phyloP scores from a whole-genome alignment of 2,329 filamentous ascomycete species.

The Rhynchosporium secalis region DNA sequence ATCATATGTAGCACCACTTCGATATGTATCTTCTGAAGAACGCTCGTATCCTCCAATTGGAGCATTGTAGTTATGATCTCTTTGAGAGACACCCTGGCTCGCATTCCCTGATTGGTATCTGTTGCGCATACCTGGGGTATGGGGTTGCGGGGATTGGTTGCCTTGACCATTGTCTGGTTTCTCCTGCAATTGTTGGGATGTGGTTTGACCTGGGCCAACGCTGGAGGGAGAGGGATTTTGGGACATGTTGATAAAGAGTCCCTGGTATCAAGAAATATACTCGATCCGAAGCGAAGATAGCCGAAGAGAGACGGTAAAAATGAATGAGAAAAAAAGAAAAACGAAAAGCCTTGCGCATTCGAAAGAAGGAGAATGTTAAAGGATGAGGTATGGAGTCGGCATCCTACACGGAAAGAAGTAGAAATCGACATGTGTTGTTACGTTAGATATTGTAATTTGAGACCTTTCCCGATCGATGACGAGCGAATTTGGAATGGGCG shows the following conservation, averaged over 20 bases:
- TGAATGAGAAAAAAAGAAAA: not conserved
- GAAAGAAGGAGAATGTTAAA: not conserved
- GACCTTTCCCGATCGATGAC: conserved; percentile 13
- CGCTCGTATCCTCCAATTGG: conserved; percentile 6
- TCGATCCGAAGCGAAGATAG: conserved; percentile 4
- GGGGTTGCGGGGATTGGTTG: not conserved
- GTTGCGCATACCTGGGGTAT: not conserved
- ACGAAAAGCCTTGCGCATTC: too few species aligned
- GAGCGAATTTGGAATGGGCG: not conserved
- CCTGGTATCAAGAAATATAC: not conserved
- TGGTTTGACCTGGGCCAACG: not conserved
- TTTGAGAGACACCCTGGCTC: conserved; percentile 5
- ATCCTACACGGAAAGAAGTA: not conserved
- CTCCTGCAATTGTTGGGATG: conserved; percentile 1
- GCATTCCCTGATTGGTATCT: conserved; percentile 11
- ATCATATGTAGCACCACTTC: not conserved
- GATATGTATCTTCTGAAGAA: conserved; percentile 9
- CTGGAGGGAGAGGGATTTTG: not conserved
- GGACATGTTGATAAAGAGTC: not conserved
- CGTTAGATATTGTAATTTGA: not conserved
- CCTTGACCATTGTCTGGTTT: not conserved
- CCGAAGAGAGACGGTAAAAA: not conserved
- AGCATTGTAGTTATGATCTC: conserved; percentile 11
- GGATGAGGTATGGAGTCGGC: not conserved
- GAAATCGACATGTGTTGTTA: not conserved